A percentile compares a stretch with the other conserved stretches of the same genome.
phyloP scores from a whole-genome alignment of 148 eudicot species.

The Camellia granthamiana region DNA sequence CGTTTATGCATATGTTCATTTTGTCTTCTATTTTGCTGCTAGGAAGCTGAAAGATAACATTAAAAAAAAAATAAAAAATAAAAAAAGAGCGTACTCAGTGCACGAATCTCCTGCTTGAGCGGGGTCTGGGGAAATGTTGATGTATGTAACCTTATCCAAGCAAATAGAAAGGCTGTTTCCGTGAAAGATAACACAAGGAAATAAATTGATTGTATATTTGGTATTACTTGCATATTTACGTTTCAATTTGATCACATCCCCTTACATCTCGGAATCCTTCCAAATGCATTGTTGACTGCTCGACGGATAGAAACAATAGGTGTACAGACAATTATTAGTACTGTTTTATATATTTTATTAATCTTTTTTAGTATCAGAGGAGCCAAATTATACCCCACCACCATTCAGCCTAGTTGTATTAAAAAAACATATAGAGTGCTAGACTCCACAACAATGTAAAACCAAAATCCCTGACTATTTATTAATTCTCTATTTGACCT shows the following conservation, averaged over 20 bases:
- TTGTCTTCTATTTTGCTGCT: background rate
- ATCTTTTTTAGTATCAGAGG: background rate
- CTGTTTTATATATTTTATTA: too few species aligned
- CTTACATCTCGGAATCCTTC: background rate
- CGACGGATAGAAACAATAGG: background rate
- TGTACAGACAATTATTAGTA: background rate
- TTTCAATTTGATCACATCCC: too few species aligned
- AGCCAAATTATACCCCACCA: background rate
- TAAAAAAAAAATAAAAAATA: too few species aligned
- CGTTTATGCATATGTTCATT: background rate
- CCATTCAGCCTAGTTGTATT: background rate
- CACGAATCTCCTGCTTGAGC: too few species aligned
- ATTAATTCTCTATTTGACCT: background rate
- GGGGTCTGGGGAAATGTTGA: too few species aligned
- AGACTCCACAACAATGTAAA: background rate
- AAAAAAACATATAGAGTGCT: too few species aligned
- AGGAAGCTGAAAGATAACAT: background rate
- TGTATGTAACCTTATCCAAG: too few species aligned
- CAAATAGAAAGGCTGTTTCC: too few species aligned
- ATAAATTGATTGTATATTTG: background rate
- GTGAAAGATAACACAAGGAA: too few species aligned
- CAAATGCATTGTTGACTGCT: slow-evolving; percentile 1
- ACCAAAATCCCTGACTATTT: background rate
- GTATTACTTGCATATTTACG: background rate
- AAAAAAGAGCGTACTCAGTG: too few species aligned